These are phyloP conservation scores for Bretziella fagacearum DNA, from an alignment of 2,329 filamentous ascomycete species.

Conservation along the genomic window DNA sequence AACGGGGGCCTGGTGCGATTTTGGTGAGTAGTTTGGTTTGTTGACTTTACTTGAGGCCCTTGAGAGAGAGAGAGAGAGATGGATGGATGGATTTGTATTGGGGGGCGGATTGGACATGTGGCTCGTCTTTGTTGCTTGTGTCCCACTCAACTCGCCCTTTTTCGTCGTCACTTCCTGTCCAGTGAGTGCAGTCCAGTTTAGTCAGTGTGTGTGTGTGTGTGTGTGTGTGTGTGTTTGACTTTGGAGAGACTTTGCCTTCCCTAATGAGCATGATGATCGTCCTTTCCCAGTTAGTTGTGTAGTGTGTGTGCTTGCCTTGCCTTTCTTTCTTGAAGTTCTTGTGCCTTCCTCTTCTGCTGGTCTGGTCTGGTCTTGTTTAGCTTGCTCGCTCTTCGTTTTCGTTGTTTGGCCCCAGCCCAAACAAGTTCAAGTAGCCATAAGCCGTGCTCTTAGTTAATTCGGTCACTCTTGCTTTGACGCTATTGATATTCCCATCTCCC, in stretches of 20 bases:
- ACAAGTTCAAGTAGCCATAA: background rate
- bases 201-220: background rate
- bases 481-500: background rate
- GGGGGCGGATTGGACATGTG: no score
- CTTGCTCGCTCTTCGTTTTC: background rate
- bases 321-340: background rate
- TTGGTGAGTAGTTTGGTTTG: no score
- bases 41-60: no score
- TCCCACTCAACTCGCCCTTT: no score
- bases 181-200: no score
- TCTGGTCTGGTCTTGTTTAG: background rate
- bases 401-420: background rate
- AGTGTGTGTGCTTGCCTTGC: background rate
- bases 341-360: slow-evolving; percentile 1
- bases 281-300: background rate
- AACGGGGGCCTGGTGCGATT: no score
- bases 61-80: no score
- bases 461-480: background rate
- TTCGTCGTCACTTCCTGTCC: no score
- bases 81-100: no score
- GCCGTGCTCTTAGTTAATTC: background rate
- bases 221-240: background rate
- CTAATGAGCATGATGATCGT: background rate
- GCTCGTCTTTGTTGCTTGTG: no score
- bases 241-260: slow-evolving; percentile 1